Evolutionary conservation across 345 rosid genomes (phyloP).

Genomic region (Linum lewisii): DNA sequence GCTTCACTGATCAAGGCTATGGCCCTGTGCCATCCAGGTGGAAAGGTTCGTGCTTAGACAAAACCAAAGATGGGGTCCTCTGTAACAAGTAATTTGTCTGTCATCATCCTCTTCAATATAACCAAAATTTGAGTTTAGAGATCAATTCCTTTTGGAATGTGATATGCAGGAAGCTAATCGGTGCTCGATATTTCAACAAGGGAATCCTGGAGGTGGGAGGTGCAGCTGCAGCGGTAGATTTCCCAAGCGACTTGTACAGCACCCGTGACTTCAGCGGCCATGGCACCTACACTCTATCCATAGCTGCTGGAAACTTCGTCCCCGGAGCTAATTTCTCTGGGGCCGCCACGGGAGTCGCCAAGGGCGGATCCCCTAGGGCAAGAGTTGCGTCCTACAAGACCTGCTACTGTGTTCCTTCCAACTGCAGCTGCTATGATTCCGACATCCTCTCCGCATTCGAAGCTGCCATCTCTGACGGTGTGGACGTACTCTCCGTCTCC

Average conservation of each 20-base stretch:
- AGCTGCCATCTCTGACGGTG: conserved; percentile 5
- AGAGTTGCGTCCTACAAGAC: conserved; percentile 8
- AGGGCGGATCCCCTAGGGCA: conserved; percentile 8
- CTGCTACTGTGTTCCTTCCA: conserved; percentile 4
- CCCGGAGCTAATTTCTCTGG: neutral
- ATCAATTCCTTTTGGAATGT: too few species aligned
- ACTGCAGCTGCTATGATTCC: neutral
- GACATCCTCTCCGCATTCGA: conserved; percentile 6
- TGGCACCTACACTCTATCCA: conserved; percentile 7
- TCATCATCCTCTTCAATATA: too few species aligned
- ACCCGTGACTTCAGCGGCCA: conserved; percentile 7
- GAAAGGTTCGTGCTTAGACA: conserved; percentile 70
- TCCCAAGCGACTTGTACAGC: neutral
- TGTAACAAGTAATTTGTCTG: conserved; percentile 54
- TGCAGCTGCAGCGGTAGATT: neutral
- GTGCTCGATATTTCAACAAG: conserved; percentile 41
- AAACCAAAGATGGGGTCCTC: conserved; percentile 33
- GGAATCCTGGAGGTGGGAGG: conserved; percentile 11
- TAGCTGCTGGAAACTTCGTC: neutral
- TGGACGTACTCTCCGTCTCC: conserved; percentile 11
- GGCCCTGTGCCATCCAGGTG: conserved; percentile 72
- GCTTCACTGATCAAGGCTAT: conserved; percentile 38
- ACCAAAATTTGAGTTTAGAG: too few species aligned
- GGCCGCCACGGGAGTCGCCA: neutral
- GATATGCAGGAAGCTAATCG: conserved; percentile 65